Percentiles rank a stretch among this genome's conserved stretches.
These are phyloP conservation scores for Gossypium anomalum DNA, from an alignment of 345 rosid genomes.

Conservation along the genomic window DNA sequence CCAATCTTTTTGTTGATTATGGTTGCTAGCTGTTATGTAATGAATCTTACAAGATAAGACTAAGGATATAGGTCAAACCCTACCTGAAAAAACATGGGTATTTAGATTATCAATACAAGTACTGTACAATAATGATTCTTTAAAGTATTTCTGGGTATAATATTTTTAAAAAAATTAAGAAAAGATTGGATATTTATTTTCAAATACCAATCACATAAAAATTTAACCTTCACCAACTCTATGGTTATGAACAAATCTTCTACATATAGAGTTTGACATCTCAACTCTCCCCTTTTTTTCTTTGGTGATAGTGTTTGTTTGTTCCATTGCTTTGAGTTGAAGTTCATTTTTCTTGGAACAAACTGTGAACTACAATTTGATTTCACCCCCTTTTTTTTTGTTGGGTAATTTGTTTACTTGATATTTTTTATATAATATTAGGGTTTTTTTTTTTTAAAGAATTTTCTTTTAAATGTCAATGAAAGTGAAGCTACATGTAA, in stretches of 20 bases:
- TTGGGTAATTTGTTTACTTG: not conserved
- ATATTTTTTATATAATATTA: no score
- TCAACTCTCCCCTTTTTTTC: constrained; percentile 16
- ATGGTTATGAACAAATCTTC: not conserved
- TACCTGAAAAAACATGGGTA: not conserved
- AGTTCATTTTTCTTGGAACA: constrained; percentile 5
- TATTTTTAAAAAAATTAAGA: no score
- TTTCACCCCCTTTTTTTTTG: not conserved
- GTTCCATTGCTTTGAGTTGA: constrained; percentile 19
- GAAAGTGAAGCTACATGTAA: no score
- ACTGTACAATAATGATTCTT: no score
- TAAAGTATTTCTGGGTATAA: no score
- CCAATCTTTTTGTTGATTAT: not conserved
- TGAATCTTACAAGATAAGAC: constrained; percentile 22
- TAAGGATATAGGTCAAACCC: not conserved
- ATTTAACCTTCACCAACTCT: not conserved
- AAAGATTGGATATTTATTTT: no score
- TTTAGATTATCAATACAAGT: no score
- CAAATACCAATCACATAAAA: no score
- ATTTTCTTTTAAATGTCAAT: no score
- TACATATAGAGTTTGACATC: constrained; percentile 15
- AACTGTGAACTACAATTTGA: not conserved
- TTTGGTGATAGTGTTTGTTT: constrained; percentile 12
- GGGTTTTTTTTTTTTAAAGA: no score
- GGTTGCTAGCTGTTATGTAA: not conserved